Percentiles rank a stretch among this genome's conserved stretches.
Evolutionary conservation across 768 basidiomycete genomes (phyloP).

Genomic region (Mycena sanguinolenta): DNA sequence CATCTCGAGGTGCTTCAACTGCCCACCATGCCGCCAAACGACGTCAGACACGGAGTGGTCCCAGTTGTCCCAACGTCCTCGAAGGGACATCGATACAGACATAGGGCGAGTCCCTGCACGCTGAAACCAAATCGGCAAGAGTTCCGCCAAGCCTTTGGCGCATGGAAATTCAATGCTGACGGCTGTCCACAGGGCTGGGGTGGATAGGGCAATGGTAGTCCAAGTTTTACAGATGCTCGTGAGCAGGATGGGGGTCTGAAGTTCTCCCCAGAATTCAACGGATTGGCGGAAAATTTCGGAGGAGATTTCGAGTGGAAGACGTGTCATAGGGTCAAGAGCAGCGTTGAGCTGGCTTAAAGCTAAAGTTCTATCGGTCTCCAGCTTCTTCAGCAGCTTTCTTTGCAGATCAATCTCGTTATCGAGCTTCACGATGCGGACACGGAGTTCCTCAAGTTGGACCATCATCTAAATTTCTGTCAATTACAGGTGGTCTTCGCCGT

Average conservation of each 20-base stretch:
- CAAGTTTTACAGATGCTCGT: neutral
- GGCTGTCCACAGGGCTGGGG: neutral
- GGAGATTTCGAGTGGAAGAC: neutral
- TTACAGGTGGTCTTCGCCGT: too few species aligned
- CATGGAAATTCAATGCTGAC: neutral
- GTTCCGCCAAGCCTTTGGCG: neutral
- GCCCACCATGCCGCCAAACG: neutral
- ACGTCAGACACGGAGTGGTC: neutral
- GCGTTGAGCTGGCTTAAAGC: constrained; percentile 8
- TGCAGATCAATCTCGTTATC: too few species aligned
- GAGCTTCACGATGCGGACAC: too few species aligned
- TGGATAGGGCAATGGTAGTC: neutral
- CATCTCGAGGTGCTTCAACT: neutral
- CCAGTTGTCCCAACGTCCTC: neutral
- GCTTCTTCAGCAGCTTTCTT: too few species aligned
- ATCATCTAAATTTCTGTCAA: too few species aligned
- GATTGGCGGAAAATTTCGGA: neutral
- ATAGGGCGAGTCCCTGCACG: neutral
- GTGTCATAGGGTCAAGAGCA: neutral
- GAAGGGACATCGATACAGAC: neutral
- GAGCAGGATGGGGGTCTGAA: neutral
- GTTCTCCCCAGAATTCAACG: neutral
- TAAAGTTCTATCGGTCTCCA: neutral
- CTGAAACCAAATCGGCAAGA: neutral
- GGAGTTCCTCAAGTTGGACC: too few species aligned